Evolutionary conservation across 2,329 filamentous ascomycete species (phyloP).

Genomic region (Aspergillus ibericus): DNA sequence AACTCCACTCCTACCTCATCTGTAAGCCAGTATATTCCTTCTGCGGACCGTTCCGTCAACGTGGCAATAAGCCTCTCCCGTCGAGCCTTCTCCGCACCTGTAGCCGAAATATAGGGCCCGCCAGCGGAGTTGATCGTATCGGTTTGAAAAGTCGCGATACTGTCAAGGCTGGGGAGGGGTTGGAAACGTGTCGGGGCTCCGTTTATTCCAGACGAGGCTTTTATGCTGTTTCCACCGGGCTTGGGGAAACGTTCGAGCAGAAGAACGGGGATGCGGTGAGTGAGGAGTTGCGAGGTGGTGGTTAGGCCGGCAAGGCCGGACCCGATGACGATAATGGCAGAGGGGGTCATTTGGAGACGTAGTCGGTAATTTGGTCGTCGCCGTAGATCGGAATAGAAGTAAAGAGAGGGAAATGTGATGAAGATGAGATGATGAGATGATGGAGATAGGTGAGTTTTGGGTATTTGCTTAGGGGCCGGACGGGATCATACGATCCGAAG

Average conservation of each 20-base stretch:
- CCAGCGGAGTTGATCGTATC: slow-evolving; percentile 63
- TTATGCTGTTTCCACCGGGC: slow-evolving; percentile 66
- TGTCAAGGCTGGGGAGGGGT: slow-evolving; percentile 32
- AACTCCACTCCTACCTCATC: slow-evolving; percentile 61
- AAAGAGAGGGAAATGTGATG: too few species aligned
- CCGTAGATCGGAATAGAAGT: too few species aligned
- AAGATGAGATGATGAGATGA: background rate
- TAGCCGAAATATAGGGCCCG: slow-evolving; percentile 22
- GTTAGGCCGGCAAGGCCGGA: slow-evolving; percentile 65
- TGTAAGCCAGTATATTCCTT: slow-evolving; percentile 58
- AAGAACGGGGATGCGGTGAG: slow-evolving; percentile 53
- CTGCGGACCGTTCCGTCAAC: slow-evolving; percentile 51
- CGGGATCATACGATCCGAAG: background rate
- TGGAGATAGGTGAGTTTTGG: too few species aligned
- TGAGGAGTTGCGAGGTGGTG: slow-evolving; percentile 58
- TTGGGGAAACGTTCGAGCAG: slow-evolving; percentile 61
- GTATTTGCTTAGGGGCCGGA: background rate
- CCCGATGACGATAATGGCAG: slow-evolving; percentile 59
- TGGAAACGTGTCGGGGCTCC: slow-evolving; percentile 62
- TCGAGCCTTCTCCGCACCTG: slow-evolving; percentile 32
- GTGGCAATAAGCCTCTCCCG: slow-evolving; percentile 49
- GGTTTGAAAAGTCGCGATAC: slow-evolving; percentile 47
- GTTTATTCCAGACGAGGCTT: slow-evolving; percentile 67
- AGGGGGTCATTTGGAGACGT: too few species aligned
- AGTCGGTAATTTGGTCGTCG: too few species aligned